Conservation (phyloP, 176 grass and related monocot species). For the Oryza brachyantha region DNA sequence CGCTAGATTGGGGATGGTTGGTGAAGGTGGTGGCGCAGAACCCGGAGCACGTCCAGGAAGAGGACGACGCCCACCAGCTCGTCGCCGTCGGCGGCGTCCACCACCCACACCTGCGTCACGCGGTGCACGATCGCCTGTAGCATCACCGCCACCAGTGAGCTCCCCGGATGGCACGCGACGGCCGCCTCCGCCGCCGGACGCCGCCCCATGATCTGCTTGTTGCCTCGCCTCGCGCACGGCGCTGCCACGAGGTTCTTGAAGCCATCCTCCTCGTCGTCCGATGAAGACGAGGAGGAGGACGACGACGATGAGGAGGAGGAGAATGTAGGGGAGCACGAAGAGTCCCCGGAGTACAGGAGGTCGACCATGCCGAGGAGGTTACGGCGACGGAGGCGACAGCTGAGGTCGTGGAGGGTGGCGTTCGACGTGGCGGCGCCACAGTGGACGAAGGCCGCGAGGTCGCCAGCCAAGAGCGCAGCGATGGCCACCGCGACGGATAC, state of each 20-base stretch:
- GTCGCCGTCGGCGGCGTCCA: slow-evolving; percentile 10
- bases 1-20: background rate
- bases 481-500: slow-evolving; percentile 45
- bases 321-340: background rate
- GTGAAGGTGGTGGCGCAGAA: slow-evolving; percentile 46
- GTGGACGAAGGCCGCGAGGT: slow-evolving; percentile 51
- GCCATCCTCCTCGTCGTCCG: slow-evolving; percentile 33
- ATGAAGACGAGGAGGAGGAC: slow-evolving; percentile 25
- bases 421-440: slow-evolving; percentile 11
- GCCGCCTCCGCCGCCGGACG: slow-evolving; percentile 34
- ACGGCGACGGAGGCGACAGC: slow-evolving; percentile 35
- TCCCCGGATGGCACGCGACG: slow-evolving; percentile 52
- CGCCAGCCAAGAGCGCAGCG: slow-evolving; percentile 41
- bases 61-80: slow-evolving; percentile 51
- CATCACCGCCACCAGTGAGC: slow-evolving; percentile 83
- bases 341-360: slow-evolving; percentile 38
- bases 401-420: slow-evolving; percentile 26
- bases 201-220: slow-evolving; percentile 19
- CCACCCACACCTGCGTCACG: slow-evolving; percentile 72
- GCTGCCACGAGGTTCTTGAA: background rate
- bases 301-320: slow-evolving; percentile 24
- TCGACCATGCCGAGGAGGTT: slow-evolving; percentile 48
- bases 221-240: background rate
- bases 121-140: slow-evolving; percentile 63
- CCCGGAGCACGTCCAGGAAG: slow-evolving; percentile 52